A percentile compares a stretch with the other conserved stretches of the same genome.
phyloP scores from a whole-genome alignment of 2,329 filamentous ascomycete species.

The Neofusicoccum parvum region DNA sequence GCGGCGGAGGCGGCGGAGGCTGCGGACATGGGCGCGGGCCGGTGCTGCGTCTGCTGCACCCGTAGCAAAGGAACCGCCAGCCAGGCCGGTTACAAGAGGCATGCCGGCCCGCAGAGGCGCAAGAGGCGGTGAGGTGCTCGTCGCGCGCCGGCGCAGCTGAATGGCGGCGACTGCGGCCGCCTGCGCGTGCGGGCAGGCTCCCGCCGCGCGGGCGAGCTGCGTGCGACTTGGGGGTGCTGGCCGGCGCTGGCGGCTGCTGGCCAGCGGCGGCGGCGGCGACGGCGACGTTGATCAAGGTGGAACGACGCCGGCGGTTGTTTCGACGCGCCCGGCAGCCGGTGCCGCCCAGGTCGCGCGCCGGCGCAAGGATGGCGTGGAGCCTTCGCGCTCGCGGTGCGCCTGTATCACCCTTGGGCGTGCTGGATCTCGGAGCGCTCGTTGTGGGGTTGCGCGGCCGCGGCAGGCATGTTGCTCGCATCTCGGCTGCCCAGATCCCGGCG shows the following conservation, averaged over 20 bases:
- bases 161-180: not conserved
- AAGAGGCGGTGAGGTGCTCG: slow-evolving; percentile 12
- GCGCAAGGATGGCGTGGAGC: not conserved
- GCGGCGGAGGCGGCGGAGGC: too few relatives aligned
- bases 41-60: not conserved
- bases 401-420: not conserved
- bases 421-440: slow-evolving; percentile 1
- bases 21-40: slow-evolving; percentile 2
- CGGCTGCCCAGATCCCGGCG: not conserved
- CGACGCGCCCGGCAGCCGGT: not conserved
- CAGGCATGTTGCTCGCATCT: not conserved
- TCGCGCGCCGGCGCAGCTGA: not conserved
- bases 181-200: not conserved
- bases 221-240: not conserved
- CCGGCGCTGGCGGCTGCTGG: not conserved
- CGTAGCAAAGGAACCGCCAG: not conserved
- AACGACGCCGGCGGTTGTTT: not conserved
- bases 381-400: not conserved
- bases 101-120: slow-evolving; percentile 9
- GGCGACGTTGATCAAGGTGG: not conserved
- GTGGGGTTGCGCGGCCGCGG: slow-evolving; percentile 15
- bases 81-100: slow-evolving; percentile 11
- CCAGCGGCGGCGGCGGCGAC: not conserved
- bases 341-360: not conserved
- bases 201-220: not conserved